Base-by-base conservation (phyloP, 2,329 filamentous ascomycete species). In the Pseudogymnoascus sp. region DNA sequence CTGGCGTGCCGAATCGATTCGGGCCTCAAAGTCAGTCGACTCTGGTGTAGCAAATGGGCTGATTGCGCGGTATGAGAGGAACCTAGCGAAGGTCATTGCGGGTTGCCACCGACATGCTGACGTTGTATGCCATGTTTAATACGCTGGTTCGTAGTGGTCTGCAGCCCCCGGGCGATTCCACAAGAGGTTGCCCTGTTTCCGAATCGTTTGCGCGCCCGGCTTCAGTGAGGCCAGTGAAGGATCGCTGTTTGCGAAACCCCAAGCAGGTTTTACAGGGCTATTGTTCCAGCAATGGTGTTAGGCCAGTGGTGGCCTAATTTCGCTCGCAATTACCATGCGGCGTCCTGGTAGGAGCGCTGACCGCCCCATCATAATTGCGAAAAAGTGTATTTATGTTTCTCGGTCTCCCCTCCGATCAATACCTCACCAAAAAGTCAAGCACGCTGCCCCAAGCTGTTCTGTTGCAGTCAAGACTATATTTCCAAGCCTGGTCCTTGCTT, bases 301-400 rank as follows among this genome's bases (percentile, higher is more conserved):
- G 50, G 50, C 28, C 50, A 33, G 28, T 19, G 50, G 50, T 56
- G 50, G 50, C 50, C 50, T 56, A 56, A 56, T 56, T 56, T 56
- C 28, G 10, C 28, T 56, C 50, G 50, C 50, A 56, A 56, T 53
- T 56, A 56, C 28, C 50, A 56, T 56, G 50, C 50, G 50, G 50
- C 50, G 28, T 56, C 50, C 4, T 56, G 50, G 50, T 56, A 56
- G 28, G 50, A 56, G 50, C 50, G 50, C 28, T 56, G 50, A 56
- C 50, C 50, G 50, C 50, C 50, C 50, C 28, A 12, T 56, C 50
- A 19, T 33, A 19, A 33, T 22, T 35, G 50, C 16, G 24, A 33
- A 11, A 60, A 60, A 40, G 59, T 22, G 38, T 60, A 60, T 60
- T 60, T 60, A 60, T 60, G 59, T 26, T 60, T 60, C 59, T 60